phyloP scores from a whole-genome alignment of 108 stramenopile genomes.

The Epipyxis sp. region DNA sequence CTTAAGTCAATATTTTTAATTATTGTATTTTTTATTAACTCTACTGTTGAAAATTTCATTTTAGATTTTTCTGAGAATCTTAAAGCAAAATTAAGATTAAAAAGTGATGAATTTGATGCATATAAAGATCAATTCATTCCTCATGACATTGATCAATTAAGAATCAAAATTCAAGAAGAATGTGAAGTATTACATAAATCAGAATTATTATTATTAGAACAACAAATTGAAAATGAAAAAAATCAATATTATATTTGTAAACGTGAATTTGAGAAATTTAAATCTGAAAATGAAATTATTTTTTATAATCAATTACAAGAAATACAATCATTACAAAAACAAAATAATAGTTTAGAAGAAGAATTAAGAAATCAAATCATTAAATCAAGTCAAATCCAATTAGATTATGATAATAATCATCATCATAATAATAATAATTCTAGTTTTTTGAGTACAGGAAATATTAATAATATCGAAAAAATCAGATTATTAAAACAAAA shows the following conservation, averaged over 20 bases:
- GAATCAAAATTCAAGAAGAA: conserved; percentile 28
- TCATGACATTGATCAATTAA: conserved; percentile 25
- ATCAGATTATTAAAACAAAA: too few relatives aligned
- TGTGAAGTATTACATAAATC: not conserved
- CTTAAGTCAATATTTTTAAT: too few relatives aligned
- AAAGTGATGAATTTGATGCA: conserved; percentile 10
- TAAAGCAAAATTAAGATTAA: not conserved
- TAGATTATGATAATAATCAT: too few relatives aligned
- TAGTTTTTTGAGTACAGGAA: too few relatives aligned
- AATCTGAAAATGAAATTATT: not conserved
- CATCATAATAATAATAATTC: too few relatives aligned
- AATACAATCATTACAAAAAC: not conserved
- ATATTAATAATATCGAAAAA: too few relatives aligned
- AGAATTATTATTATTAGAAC: not conserved
- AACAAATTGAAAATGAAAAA: not conserved
- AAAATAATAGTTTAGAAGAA: not conserved
- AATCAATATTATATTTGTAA: not conserved
- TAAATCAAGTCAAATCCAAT: not conserved
- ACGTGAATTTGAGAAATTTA: not conserved
- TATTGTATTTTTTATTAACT: too few relatives aligned
- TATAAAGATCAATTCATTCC: conserved; percentile 2
- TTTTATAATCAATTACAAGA: not conserved
- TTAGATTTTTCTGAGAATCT: not conserved
- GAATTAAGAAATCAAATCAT: not conserved
- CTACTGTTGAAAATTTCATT: too few relatives aligned